These are phyloP conservation scores for Pestalotiopsis sp. DNA, from an alignment of 2,329 filamentous ascomycete genomes.

Conservation along the genomic window DNA sequence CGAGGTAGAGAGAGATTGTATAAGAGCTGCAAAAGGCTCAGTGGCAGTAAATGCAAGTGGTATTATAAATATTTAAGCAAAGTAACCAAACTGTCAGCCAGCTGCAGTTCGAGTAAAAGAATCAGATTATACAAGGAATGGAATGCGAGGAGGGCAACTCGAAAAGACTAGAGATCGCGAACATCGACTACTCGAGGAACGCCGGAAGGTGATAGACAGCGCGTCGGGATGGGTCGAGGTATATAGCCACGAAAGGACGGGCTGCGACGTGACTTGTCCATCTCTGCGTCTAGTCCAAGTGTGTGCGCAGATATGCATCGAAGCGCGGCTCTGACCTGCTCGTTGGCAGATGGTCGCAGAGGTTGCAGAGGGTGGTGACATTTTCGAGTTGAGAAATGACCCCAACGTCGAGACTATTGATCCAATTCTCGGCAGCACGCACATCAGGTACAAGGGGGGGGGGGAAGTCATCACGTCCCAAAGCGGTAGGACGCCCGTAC, in stretches of 20 bases:
- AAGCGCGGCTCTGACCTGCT: neutral
- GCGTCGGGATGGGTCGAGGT: neutral
- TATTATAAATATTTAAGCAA: constrained; percentile 1
- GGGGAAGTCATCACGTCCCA: neutral
- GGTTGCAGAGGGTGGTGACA: constrained; percentile 1
- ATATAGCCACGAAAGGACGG: constrained; percentile 5
- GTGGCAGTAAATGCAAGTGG: neutral
- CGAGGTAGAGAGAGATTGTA: neutral
- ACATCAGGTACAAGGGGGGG: constrained; percentile 7
- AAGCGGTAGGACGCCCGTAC: neutral
- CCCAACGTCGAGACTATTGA: constrained; percentile 17
- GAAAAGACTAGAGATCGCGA: neutral
- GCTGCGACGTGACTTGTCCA: neutral
- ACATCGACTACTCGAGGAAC: neutral
- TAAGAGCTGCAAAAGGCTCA: neutral
- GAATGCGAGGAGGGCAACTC: constrained; percentile 15
- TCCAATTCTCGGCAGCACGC: constrained; percentile 14
- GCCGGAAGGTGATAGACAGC: neutral
- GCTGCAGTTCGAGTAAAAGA: constrained; percentile 23
- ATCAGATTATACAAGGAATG: constrained; percentile 17
- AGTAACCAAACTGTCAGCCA: constrained; percentile 28
- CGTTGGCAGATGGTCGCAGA: neutral
- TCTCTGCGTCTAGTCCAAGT: neutral
- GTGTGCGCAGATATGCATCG: neutral
- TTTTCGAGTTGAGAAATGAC: constrained; percentile 3